Conservation (phyloP, 805 yeast genomes). For the Ogataea degrootiae region DNA sequence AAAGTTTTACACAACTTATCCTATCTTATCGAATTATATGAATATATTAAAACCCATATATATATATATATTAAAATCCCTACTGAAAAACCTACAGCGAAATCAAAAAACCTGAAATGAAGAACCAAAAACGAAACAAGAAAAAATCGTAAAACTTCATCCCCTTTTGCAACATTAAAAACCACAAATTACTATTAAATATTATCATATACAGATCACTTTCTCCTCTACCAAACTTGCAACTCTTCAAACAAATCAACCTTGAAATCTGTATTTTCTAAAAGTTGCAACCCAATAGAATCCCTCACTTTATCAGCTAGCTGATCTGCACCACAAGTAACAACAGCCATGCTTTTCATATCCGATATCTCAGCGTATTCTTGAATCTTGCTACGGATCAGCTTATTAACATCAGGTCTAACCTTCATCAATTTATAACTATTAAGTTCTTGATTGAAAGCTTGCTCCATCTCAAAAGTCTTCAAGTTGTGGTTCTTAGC, state of each 20-base stretch:
- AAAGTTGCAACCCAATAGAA: conserved; percentile 29
- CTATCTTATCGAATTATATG: no score
- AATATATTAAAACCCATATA: no score
- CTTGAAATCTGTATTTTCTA: conserved; percentile 31
- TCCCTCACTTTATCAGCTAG: conserved; percentile 51
- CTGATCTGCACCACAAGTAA: conserved; percentile 51
- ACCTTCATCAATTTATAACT: conserved; percentile 28
- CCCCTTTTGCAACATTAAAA: no score
- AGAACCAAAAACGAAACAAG: no score
- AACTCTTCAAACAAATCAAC: conserved; percentile 56
- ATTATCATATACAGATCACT: no score
- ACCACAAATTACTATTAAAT: background rate
- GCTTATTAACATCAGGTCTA: conserved; percentile 11
- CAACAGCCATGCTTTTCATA: conserved; percentile 39
- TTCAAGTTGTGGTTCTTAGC: background rate
- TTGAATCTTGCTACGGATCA: conserved; percentile 20
- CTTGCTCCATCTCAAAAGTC: conserved; percentile 2
- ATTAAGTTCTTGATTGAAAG: conserved; percentile 19
- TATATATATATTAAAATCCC: no score
- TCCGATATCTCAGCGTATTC: conserved; percentile 11
- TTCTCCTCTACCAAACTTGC: conserved; percentile 46
- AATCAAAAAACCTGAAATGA: no score
- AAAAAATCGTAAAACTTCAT: no score
- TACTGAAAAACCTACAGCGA: no score
- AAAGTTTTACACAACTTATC: no score